Evolutionary conservation across 768 basidiomycete genomes (phyloP), one percentile per base, ranked within the genome.

Genomic region (Imleria badia): DNA sequence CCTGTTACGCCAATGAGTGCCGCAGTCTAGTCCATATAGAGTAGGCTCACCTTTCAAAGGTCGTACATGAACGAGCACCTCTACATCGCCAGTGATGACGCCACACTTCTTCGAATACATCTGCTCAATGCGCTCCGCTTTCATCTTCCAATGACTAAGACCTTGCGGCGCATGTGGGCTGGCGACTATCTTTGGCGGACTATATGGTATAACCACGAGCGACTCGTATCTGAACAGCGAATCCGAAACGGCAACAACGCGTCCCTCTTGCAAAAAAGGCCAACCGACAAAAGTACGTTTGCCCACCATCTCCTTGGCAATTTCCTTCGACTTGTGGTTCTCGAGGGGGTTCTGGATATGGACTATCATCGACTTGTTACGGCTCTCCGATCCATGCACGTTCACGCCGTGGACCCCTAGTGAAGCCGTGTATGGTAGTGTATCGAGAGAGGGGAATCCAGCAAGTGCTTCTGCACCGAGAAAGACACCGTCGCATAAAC

Each of bases 361-460:
- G 22, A 98, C 80, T 48, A 98, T 77, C 86, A 99, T 94, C 3
- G 92, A 94, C 72, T 95, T 92, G 75, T 96, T 96, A 35, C 87
- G 81, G 60, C 86, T 91, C 67, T 97, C 95, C 1, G 84, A 76
- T 50, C 92, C 91, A 69, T 98, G 96, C 13, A 98, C 86, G 66
- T 94, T 97, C 62, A 98, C 94, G 20, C 87, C 84, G 65, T 98
- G 96, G 71, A 84, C 81, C 15, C 87, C 94, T 22, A 98, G 77
- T 22, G 77, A 74, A 12, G 88, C 85, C 0, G 81, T 83, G 65
- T 93, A 81, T 0, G 90, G 91, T 9, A 98, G 78, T 0, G 95
- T 97, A 56, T 95, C 82, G 30, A 98, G 80, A 2, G 97, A 96
- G 0, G 97, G 96, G 81, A 99, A 99, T 11, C 97, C 97, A 1